Conservation (phyloP, 1,284 basidiomycete genomes). For the Taiwanofungus camphoratus region DNA sequence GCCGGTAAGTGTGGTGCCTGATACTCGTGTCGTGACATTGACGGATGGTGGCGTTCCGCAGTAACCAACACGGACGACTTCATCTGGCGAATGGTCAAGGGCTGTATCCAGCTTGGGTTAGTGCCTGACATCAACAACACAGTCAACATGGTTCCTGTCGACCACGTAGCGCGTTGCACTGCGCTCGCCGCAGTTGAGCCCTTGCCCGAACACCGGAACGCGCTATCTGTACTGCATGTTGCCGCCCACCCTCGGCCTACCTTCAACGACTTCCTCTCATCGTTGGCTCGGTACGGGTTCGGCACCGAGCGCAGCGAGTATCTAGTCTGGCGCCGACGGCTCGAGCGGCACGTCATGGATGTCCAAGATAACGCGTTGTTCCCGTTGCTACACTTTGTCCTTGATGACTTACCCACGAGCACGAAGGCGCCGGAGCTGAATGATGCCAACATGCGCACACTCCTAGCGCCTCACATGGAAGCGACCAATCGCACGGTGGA, state of each 20-base stretch:
- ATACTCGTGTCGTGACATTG: conserved; percentile 8
- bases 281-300: conserved; percentile 81
- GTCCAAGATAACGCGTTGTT: conserved; percentile 95
- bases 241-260: conserved; percentile 84
- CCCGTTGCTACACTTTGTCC: conserved; percentile 94
- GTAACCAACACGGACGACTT: conserved; percentile 99
- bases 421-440: conserved; percentile 94
- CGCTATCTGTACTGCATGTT: conserved; percentile 80
- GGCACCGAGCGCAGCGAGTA: conserved; percentile 79
- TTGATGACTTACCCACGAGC: conserved; percentile 95
- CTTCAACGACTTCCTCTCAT: conserved; percentile 84
- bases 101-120: conserved; percentile 92
- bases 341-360: conserved; percentile 94
- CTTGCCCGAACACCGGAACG: conserved; percentile 33
- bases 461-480: conserved; percentile 48
- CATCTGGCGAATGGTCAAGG: conserved; percentile 97
- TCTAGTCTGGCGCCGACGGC: conserved; percentile 83
- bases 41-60: conserved; percentile 23
- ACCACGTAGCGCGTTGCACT: conserved; percentile 88
- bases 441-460: conserved; percentile 73
- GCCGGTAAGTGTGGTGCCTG: conserved; percentile 57
- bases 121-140: conserved; percentile 98
- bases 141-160: conserved; percentile 97
- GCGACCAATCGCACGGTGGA: conserved; percentile 65
- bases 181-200: conserved; percentile 65